Base-by-base conservation (phyloP, 495 filamentous ascomycete species). In the Penicillium psychrofluorescens region DNA sequence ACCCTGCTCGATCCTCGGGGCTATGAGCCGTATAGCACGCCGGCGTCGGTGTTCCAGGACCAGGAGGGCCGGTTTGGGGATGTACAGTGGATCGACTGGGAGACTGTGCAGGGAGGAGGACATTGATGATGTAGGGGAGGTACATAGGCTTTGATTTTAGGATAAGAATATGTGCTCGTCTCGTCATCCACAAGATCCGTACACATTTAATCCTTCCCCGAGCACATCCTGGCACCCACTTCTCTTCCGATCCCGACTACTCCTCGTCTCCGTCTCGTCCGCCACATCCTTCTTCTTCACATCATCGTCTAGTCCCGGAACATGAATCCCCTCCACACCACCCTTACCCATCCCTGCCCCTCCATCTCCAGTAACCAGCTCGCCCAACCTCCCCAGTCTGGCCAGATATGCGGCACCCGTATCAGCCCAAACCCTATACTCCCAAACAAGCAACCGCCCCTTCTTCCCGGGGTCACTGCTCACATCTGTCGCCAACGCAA, bases 371-470 rank as follows among this genome's bases (percentile, higher is more conserved):
- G 40, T 30, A 22, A 40, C 28, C 13, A 51, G 29, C 36, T 50
- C 48, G 27, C 46, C 45, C 50, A 80, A 61, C 47, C 56, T 43
- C 40, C 78, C 79, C 30, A 52, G 44, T 33, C 67, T 61, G 13
- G 80, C 80, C 44, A 83, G 60, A 67, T 78, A 81, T 14, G 76
- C 77, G 27, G 79, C 79, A 9, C 79, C 80, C 3, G 77, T 76
- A 68, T 84, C 80, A 27, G 77, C 80, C 80, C 80, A 84, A 31
- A 83, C 64, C 46, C 73, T 64, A 61, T 79, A 84, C 44, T 63
- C 67, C 15, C 46, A 48, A 9, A 83, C 63, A 53, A 68, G 76
- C 11, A 62, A 38, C 40, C 44, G 40, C 15, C 54, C 50, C 12
- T 33, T 39, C 6, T 41, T 51, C 10, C 22, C 45, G 0, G 5